Evolutionary conservation across 257 asterid species (phyloP).

Genomic region (Primulina huaijiensis): DNA sequence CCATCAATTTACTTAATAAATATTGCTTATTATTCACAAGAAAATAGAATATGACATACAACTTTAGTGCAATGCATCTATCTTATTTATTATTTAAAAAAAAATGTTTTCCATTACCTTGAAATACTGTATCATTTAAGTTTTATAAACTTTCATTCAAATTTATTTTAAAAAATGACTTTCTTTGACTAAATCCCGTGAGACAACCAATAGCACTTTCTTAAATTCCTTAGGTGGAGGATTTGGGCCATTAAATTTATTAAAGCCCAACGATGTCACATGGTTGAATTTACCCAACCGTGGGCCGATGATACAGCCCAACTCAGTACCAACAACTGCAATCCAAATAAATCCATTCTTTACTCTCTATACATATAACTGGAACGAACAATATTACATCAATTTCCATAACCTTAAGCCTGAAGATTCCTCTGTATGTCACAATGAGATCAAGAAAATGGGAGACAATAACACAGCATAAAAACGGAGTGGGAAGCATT

Average conservation of each 20-base stretch:
- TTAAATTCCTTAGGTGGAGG: not conserved
- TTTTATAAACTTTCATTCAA: not conserved
- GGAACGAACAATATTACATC: constrained; percentile 24
- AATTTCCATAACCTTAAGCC: constrained; percentile 20
- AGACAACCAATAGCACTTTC: no score
- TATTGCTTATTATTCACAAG: no score
- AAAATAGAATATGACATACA: no score
- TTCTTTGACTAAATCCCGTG: no score
- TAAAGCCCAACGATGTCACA: no score
- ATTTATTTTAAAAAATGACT: not conserved
- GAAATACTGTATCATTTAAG: no score
- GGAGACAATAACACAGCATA: constrained; percentile 14
- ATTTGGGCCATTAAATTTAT: not conserved
- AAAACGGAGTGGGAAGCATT: not conserved
- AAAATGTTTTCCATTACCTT: no score
- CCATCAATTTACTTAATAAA: no score
- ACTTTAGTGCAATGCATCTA: no score
- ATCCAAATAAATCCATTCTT: not conserved
- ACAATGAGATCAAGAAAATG: not conserved
- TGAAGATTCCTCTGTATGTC: constrained; percentile 21
- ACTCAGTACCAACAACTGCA: not conserved
- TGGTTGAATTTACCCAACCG: not conserved
- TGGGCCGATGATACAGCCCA: not conserved
- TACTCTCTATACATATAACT: not conserved
- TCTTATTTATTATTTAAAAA: no score